These are phyloP conservation scores for Globisporangium spiculum DNA, from an alignment of 352 stramenopile genomes.

Conservation along the genomic window DNA sequence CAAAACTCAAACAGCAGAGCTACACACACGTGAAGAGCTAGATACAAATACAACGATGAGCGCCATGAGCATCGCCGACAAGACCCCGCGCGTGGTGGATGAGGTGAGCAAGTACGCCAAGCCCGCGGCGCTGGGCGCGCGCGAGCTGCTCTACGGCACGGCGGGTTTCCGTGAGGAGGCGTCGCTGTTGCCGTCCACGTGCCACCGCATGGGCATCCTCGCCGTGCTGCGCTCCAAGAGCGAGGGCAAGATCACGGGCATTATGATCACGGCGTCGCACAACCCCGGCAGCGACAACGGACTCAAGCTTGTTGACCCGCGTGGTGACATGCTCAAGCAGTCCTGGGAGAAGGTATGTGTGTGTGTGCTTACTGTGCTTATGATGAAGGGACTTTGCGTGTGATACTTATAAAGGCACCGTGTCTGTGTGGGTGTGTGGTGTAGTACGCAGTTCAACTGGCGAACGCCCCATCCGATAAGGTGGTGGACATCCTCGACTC, in stretches of 20 bases:
- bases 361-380: not conserved
- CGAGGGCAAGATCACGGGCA: constrained; percentile 79
- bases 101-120: constrained; percentile 73
- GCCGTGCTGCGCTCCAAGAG: constrained; percentile 78
- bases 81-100: constrained; percentile 77
- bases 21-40: not conserved
- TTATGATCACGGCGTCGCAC: constrained; percentile 96
- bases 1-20: not conserved
- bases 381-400: not conserved
- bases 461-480: constrained; percentile 79
- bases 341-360: constrained; percentile 77
- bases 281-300: constrained; percentile 92
- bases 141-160: constrained; percentile 89
- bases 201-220: constrained; percentile 92
- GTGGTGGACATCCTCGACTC: constrained; percentile 79
- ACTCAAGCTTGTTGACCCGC: constrained; percentile 93
- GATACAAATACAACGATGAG: constrained; percentile 25
- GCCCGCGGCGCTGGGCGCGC: constrained; percentile 32
- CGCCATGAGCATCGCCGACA: constrained; percentile 61
- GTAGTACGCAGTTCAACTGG: constrained; percentile 75
- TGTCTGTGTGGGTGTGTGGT: constrained; percentile 8
- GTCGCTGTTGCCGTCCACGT: constrained; percentile 85
- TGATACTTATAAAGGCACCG: not conserved
- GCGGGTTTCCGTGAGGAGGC: constrained; percentile 94
- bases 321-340: constrained; percentile 90